Base-by-base conservation (phyloP, 2,329 filamentous ascomycete species). In the Cytospora piceae region DNA sequence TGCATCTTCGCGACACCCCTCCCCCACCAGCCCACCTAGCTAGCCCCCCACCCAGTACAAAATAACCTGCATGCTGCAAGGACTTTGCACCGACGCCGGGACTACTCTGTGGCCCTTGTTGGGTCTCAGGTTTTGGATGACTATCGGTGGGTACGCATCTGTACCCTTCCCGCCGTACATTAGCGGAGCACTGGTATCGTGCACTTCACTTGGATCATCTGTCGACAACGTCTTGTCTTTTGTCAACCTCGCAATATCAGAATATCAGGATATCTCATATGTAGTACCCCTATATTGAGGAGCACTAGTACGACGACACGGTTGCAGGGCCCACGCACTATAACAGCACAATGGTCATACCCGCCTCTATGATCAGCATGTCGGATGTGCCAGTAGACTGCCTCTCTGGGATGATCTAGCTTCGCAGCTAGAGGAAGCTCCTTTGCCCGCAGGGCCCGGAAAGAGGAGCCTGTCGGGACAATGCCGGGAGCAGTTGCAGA, bases 111-210 rank as follows among this genome's bases (percentile, higher is more conserved):
- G 65, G 57, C 61, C 58, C 65, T 46, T 67, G 32, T 46, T 46
- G 42, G 51, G 61, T 54, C 32, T 55, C 34, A 61, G 54, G 57
- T 67, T 64, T 61, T 34, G 57, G 34, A 58, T 52, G 61, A 64
- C 64, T 56, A 42, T 42, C 62, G 46, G 65, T 61, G 65, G 65
- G 53, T 58, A 65, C 61, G 53, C 42, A 61, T 64, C 53, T 65
- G 46, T 65, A 62, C 46, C 22, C 64, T 58, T 62, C 64, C 59
- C 64, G 64, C 64, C 24, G 53, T 63, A 63, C 61, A 57, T 63
- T 57, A 57, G 60, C 52, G 52, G 60, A 53, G 42, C 53, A 57
- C 39, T 63, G 39, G 37, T 55, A 63, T 57, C 17, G 29, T 55
- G 46, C 31, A 57, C 53, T 57, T 57, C 51, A 20, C 27, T 27